Evolutionary conservation across 306 rosid genomes (phyloP).

Genomic region (Medicago lupulina): DNA sequence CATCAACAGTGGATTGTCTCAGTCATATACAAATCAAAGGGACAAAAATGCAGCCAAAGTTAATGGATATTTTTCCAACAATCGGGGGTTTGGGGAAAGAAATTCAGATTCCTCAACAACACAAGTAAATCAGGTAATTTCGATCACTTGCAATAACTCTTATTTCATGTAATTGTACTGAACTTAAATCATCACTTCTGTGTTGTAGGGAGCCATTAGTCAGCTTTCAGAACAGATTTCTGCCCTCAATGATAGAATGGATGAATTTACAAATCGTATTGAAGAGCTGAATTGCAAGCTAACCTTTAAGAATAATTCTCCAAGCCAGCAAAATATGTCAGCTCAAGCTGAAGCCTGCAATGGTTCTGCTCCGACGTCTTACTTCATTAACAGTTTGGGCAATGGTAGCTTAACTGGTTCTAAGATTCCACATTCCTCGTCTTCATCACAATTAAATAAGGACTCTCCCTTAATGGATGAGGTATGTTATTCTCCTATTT

Average conservation of each 20-base stretch:
- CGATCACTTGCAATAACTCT: conserved; percentile 1
- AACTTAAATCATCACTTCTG: conserved; percentile 19
- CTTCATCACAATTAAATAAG: conserved; percentile 76
- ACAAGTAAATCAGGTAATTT: conserved; percentile 66
- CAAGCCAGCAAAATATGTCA: conserved; percentile 82
- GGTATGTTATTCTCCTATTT: conserved; percentile 52
- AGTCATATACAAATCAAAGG: conserved; percentile 80
- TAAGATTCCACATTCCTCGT: conserved; percentile 71
- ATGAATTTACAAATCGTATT: conserved; percentile 80
- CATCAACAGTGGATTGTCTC: conserved; percentile 79
- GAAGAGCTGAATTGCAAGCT: conserved; percentile 90
- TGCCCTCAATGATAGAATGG: conserved; percentile 93
- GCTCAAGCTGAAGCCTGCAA: conserved; percentile 82
- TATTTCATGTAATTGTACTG: conserved; percentile 28
- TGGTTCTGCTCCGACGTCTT: conserved; percentile 83
- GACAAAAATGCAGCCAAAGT: conserved; percentile 72
- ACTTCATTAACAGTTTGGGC: conserved; percentile 69
- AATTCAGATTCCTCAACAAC: conserved; percentile 60
- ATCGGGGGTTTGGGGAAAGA: conserved; percentile 67
- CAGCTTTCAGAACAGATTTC: conserved; percentile 93
- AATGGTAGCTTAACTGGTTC: conserved; percentile 75
- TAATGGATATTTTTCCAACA: conserved; percentile 55
- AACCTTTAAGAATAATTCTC: conserved; percentile 53
- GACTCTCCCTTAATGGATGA: conserved; percentile 77
- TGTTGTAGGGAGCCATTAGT: conserved; percentile 60